Evolutionary conservation across 1,284 basidiomycete genomes (phyloP).

Genomic region (Sporisorium scitamineum): DNA sequence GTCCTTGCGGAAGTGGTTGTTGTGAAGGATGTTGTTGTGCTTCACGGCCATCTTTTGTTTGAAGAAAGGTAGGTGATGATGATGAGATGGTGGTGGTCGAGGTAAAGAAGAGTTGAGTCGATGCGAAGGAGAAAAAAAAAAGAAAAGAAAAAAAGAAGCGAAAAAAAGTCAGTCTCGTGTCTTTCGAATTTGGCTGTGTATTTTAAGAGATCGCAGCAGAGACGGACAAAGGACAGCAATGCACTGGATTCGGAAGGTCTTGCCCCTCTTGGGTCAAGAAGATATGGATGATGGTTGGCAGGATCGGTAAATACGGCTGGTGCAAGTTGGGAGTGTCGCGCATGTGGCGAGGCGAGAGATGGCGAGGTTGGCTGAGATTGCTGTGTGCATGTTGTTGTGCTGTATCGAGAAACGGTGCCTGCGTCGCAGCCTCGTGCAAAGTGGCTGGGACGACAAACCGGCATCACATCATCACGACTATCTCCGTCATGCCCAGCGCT

Average conservation of each 20-base stretch:
- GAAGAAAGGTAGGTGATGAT: not conserved
- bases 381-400: not conserved
- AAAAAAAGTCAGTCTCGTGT: slow-evolving; percentile 36
- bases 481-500: no score
- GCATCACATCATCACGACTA: no score
- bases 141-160: slow-evolving; percentile 13
- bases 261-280: not conserved
- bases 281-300: not conserved
- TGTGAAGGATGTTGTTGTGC: slow-evolving; percentile 69
- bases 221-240: not conserved
- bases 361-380: not conserved
- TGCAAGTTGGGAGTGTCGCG: not conserved
- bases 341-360: not conserved
- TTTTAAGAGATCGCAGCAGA: not conserved
- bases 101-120: not conserved
- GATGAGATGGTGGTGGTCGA: slow-evolving; percentile 7
- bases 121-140: not conserved
- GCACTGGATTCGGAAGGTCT: not conserved
- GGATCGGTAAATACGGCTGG: not conserved
- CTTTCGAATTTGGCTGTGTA: slow-evolving; percentile 3
- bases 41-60: slow-evolving; percentile 65
- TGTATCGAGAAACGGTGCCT: not conserved
- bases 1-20: slow-evolving; percentile 94
- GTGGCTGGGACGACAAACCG: no score
- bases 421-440: no score